phyloP scores from a whole-genome alignment of 2,329 filamentous ascomycete genomes.

The Fusarium sp. region DNA sequence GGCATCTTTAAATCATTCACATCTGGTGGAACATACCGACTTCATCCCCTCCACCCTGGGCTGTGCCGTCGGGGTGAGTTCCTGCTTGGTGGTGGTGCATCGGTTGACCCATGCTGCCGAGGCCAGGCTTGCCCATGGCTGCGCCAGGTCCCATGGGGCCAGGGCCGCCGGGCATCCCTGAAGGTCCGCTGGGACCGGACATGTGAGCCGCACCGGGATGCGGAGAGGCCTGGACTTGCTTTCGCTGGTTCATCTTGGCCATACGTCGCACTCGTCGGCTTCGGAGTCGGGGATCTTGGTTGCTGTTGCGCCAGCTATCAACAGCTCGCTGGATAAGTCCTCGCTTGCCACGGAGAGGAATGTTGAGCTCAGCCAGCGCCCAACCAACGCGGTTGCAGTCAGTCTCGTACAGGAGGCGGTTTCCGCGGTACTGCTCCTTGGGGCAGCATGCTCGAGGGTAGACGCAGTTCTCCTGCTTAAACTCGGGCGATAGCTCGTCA shows the following conservation, averaged over 20 bases:
- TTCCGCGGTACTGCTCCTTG: slow-evolving; percentile 97
- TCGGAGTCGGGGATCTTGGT: slow-evolving; percentile 91
- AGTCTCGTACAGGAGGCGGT: slow-evolving; percentile 94
- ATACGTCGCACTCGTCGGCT: slow-evolving; percentile 93
- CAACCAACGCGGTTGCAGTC: slow-evolving; percentile 99
- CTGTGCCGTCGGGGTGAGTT: slow-evolving; percentile 62
- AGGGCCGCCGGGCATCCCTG: slow-evolving; percentile 72
- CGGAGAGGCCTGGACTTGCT: slow-evolving; percentile 72
- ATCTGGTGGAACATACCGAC: slow-evolving; percentile 99
- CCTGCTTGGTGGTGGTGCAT: slow-evolving; percentile 75
- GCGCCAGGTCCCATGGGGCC: slow-evolving; percentile 71
- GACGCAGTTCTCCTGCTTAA: slow-evolving; percentile 98
- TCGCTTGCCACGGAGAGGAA: slow-evolving; percentile 89
- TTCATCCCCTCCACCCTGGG: slow-evolving; percentile 79
- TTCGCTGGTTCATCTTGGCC: slow-evolving; percentile 94
- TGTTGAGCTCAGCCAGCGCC: slow-evolving; percentile 94
- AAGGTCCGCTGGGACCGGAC: slow-evolving; percentile 73
- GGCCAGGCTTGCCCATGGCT: slow-evolving; percentile 74
- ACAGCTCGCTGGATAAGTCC: slow-evolving; percentile 97
- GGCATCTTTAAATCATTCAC: slow-evolving; percentile 65
- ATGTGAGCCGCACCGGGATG: slow-evolving; percentile 72
- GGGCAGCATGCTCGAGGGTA: slow-evolving; percentile 94
- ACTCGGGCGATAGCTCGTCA: slow-evolving; percentile 84
- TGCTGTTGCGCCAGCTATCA: slow-evolving; percentile 99
- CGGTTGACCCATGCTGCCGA: slow-evolving; percentile 73